phyloP scores from a whole-genome alignment of 2,329 filamentous ascomycete species.

The Scedosporium dehoogii region DNA sequence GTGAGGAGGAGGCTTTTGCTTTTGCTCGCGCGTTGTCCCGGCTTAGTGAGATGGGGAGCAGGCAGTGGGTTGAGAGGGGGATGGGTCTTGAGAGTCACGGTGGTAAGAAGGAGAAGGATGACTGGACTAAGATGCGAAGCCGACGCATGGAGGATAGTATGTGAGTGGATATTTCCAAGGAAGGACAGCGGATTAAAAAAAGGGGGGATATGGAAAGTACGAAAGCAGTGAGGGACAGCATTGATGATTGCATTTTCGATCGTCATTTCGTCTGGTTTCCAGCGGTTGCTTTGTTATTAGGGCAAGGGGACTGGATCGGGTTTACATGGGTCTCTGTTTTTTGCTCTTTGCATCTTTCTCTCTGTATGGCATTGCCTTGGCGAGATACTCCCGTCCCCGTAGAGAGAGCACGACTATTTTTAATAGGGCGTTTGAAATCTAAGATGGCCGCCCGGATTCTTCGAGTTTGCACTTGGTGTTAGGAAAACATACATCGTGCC shows the following conservation, averaged over 20 bases:
- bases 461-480: background rate
- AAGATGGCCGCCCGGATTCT: background rate
- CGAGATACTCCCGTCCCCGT: background rate
- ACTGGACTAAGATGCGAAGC: conserved; percentile 56
- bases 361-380: background rate
- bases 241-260: background rate
- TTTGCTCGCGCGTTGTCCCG: conserved; percentile 83
- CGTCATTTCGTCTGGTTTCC: background rate
- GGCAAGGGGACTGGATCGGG: background rate
- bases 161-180: conserved; percentile 23
- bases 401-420: background rate
- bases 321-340: background rate
- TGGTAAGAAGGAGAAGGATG: conserved; percentile 54
- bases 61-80: conserved; percentile 86
- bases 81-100: conserved; percentile 56
- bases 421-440: background rate
- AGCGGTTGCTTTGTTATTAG: background rate
- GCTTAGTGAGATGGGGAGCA: conserved; percentile 84
- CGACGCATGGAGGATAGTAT: conserved; percentile 60
- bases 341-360: background rate
- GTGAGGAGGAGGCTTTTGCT: conserved; percentile 93
- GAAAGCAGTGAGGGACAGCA: background rate
- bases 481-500: too few species aligned
- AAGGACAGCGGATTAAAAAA: background rate
- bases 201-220: background rate